Percentiles rank a stretch among this genome's conserved stretches.
These are phyloP conservation scores for Moesziomyces sp. DNA, from an alignment of 1,284 basidiomycete genomes.

Conservation along the genomic window DNA sequence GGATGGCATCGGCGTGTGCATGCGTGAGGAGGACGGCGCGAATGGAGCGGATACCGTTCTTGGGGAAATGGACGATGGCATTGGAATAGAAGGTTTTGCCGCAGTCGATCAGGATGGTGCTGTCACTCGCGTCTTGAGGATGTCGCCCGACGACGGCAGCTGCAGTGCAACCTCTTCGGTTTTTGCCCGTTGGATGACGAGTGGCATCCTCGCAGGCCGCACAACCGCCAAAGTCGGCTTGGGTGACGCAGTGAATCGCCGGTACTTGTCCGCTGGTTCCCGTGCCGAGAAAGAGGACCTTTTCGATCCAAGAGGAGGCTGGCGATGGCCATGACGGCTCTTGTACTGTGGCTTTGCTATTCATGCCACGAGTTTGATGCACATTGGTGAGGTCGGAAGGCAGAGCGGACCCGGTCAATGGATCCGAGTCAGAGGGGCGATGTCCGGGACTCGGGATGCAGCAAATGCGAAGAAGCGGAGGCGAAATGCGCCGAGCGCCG, in stretches of 20 bases:
- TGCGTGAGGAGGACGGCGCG: slow-evolving; percentile 63
- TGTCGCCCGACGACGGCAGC: slow-evolving; percentile 44
- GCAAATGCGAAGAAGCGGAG: too few species aligned
- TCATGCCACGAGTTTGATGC: background rate
- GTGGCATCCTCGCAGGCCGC: slow-evolving; percentile 57
- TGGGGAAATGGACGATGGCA: slow-evolving; percentile 46
- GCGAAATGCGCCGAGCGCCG: too few species aligned
- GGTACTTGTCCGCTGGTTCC: slow-evolving; percentile 64
- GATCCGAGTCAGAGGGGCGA: too few species aligned
- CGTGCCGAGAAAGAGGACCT: slow-evolving; percentile 60
- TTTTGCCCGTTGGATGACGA: slow-evolving; percentile 50
- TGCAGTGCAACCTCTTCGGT: slow-evolving; percentile 57
- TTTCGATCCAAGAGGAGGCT: slow-evolving; percentile 50
- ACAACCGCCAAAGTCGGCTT: slow-evolving; percentile 44
- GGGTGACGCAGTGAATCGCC: slow-evolving; percentile 57
- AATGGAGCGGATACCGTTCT: slow-evolving; percentile 49
- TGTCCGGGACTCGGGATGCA: too few species aligned
- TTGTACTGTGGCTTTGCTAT: background rate
- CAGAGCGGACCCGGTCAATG: too few species aligned
- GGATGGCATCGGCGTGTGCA: slow-evolving; percentile 63
- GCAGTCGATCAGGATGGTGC: slow-evolving; percentile 63
- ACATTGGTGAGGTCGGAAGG: too few species aligned
- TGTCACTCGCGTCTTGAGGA: slow-evolving; percentile 18
- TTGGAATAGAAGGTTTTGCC: slow-evolving; percentile 64
- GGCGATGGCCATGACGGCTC: slow-evolving; percentile 17